Evolutionary conservation across 2,329 filamentous ascomycete genomes (phyloP), one percentile per base, ranked within the genome.

Genomic region (Apiospora pterosperma): DNA sequence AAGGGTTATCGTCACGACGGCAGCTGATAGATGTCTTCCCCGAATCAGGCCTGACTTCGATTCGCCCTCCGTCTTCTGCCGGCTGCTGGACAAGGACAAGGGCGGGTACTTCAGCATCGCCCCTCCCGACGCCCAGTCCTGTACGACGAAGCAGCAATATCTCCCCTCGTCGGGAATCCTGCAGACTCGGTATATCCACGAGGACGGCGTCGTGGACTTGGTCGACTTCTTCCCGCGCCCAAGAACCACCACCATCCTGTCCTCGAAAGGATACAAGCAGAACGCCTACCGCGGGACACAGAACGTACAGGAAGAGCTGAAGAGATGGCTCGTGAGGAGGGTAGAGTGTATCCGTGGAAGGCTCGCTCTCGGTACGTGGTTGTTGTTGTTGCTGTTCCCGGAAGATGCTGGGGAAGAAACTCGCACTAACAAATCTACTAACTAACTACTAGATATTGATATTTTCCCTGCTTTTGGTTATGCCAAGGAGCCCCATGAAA

Each of bases 221-320:
- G 81, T 91, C 19, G 91, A 93, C 74, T 93, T 92, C 77, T 92
- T 93, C 69, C 90, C 90, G 0, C 84, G 91, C 1, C 89, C 90
- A 12, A 88, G 86, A 72, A 86, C 83, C 61, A 82, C 83, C 36
- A 79, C 79, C 44, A 82, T 88, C 34, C 75, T 87, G 21, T 77
- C 79, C 62, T 81, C 81, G 69, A 60, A 39, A 25, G 76, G 76
- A 7, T 76, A 77, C 66, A 82, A 78, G 69, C 82, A 82, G 74
- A 84, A 77, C 70, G 80, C 83, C 7, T 88, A 81, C 62, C 81
- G 85, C 8, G 85, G 88, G 72, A 80, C 82, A 3, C 80, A 78
- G 39, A 79, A 73, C 48, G 84, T 88, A 14, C 84, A 84, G 66
- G 84, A 87, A 67, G 86, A 88, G 73, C 80, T 92, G 67, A 91